Percentiles rank a stretch among this genome's conserved stretches.
These are phyloP conservation scores for Schrenkiella parvula DNA, from an alignment of 345 rosid genomes.

Conservation along the genomic window DNA sequence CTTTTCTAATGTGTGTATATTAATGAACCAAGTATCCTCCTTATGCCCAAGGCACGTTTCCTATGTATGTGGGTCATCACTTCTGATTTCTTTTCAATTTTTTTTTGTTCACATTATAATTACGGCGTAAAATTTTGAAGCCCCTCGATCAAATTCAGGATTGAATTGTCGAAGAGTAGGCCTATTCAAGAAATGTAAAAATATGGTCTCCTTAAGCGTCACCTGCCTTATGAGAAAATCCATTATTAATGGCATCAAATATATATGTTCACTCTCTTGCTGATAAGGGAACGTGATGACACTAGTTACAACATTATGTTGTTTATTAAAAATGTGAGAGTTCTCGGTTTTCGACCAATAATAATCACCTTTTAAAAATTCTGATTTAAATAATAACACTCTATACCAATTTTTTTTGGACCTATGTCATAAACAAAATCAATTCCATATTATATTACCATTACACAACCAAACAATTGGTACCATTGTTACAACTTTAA, in stretches of 20 bases:
- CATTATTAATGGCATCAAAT: neutral
- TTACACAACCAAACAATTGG: too few species aligned
- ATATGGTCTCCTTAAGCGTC: neutral
- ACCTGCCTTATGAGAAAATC: neutral
- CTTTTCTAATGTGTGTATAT: slow-evolving; percentile 15
- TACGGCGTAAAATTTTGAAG: neutral
- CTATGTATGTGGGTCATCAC: slow-evolving; percentile 6
- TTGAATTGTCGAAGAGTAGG: neutral
- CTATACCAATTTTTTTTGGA: too few species aligned
- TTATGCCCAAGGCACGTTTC: slow-evolving; percentile 10
- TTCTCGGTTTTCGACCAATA: too few species aligned
- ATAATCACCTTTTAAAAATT: too few species aligned
- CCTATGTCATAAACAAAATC: too few species aligned
- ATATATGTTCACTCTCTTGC: neutral
- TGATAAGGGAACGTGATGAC: too few species aligned
- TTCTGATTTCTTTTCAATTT: neutral
- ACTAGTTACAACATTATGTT: too few species aligned
- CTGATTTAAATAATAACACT: too few species aligned
- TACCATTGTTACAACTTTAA: neutral
- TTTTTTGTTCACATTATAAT: neutral
- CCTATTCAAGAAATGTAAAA: too few species aligned
- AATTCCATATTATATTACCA: too few species aligned
- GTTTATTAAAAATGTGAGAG: too few species aligned
- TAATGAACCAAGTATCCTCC: slow-evolving; percentile 30
- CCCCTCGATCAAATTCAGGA: neutral